These are phyloP conservation scores for Dioszegia hungarica DNA, from an alignment of 768 basidiomycete species.

Conservation along the genomic window DNA sequence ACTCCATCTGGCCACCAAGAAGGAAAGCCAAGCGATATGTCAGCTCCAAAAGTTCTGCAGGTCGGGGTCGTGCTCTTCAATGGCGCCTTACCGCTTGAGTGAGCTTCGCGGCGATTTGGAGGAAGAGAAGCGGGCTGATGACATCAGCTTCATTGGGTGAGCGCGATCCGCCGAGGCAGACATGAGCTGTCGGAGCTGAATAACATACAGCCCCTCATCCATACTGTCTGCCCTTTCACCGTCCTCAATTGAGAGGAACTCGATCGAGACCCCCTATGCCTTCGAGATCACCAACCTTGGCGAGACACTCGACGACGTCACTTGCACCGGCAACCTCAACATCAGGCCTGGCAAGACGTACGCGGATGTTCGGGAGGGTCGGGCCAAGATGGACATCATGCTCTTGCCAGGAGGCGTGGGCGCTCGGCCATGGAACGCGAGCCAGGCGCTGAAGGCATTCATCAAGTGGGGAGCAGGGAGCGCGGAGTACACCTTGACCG, in stretches of 20 bases:
- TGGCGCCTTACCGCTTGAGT: conserved; percentile 7
- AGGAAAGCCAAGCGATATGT: too few relatives aligned
- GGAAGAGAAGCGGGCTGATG: not conserved
- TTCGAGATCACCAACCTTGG: conserved; percentile 3
- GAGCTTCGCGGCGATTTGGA: not conserved
- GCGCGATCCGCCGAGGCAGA: too few relatives aligned
- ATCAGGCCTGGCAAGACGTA: conserved; percentile 2
- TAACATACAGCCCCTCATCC: conserved; percentile 3
- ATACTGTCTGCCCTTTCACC: not conserved
- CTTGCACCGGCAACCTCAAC: not conserved
- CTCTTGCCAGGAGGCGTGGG: conserved; percentile 21
- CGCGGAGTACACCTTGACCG: conserved; percentile 14
- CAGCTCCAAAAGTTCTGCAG: not conserved
- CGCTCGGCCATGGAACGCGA: conserved; percentile 14
- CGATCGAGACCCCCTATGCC: not conserved
- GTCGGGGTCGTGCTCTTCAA: conserved; percentile 8
- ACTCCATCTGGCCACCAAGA: too few relatives aligned
- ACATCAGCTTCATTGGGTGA: conserved; percentile 8
- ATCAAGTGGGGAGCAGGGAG: conserved; percentile 12
- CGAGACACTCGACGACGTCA: not conserved
- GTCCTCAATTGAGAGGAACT: not conserved
- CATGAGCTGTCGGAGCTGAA: too few relatives aligned
- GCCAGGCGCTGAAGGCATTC: conserved; percentile 11
- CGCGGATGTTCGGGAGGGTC: conserved; percentile 1
- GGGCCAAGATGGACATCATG: conserved; percentile 14